Percentiles rank a stretch among this genome's conserved stretches.
phyloP scores from a whole-genome alignment of 129 eudicot species.

The Dittrichia graveolens region DNA sequence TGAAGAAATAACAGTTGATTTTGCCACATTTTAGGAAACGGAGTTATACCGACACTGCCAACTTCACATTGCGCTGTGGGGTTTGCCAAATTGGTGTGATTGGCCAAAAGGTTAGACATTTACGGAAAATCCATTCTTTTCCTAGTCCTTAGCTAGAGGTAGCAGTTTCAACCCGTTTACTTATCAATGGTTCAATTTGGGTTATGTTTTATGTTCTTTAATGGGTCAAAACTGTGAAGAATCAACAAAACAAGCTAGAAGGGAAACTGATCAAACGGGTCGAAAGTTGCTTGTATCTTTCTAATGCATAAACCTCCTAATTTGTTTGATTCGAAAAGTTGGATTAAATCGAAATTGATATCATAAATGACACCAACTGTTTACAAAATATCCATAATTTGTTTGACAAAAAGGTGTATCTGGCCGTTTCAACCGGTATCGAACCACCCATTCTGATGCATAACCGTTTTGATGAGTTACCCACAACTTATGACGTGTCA shows the following conservation, averaged over 20 bases:
- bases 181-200: not conserved
- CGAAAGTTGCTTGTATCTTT: not conserved
- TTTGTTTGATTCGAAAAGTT: not conserved
- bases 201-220: not conserved
- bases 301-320: not conserved
- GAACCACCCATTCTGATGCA: too few relatives aligned
- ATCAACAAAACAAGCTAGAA: not conserved
- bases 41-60: conserved; percentile 84
- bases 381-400: not conserved
- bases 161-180: not conserved
- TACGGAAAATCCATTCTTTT: not conserved
- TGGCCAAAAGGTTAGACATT: conserved; percentile 76
- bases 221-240: not conserved
- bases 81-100: conserved; percentile 96
- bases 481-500: too few relatives aligned
- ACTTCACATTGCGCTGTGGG: conserved; percentile 95
- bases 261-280: not conserved
- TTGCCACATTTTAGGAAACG: conserved; percentile 57
- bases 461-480: too few relatives aligned
- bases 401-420: not conserved
- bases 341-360: not conserved
- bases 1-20: not conserved
- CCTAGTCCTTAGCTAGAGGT: not conserved
- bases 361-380: not conserved
- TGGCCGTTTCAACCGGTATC: not conserved